Percentiles rank a stretch among this genome's conserved stretches.
phyloP scores from a whole-genome alignment of 352 stramenopile species.

The Aphanomyces invadans region DNA sequence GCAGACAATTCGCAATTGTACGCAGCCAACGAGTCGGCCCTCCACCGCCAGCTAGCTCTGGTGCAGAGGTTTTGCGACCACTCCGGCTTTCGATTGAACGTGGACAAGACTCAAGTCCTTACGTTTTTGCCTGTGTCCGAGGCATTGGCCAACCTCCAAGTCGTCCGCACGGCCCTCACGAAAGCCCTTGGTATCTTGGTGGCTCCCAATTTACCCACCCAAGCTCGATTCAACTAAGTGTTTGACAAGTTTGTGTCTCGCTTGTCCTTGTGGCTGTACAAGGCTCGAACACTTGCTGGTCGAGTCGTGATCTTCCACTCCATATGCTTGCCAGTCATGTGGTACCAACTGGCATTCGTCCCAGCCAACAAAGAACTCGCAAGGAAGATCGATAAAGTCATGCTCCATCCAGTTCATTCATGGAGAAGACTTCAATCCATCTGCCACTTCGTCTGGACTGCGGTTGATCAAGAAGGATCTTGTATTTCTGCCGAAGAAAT shows the following conservation, averaged over 20 bases:
- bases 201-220: background rate
- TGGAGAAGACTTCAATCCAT: slow-evolving; percentile 10
- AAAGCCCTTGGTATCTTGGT: slow-evolving; percentile 18
- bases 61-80: slow-evolving; percentile 3
- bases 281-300: background rate
- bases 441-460: background rate
- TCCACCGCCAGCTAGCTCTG: slow-evolving; percentile 4
- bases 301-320: slow-evolving; percentile 8
- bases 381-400: background rate
- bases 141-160: background rate
- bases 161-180: background rate
- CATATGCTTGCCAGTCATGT: slow-evolving; percentile 9
- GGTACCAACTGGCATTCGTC: slow-evolving; percentile 12
- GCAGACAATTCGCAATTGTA: slow-evolving; percentile 13
- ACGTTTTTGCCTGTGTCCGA: background rate
- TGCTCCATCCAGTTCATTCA: slow-evolving; percentile 12
- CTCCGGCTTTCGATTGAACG: slow-evolving; percentile 11
- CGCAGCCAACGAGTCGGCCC: background rate
- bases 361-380: background rate
- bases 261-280: background rate
- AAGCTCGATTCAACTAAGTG: background rate
- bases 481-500: background rate
- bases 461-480: background rate
- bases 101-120: slow-evolving; percentile 5
- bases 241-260: slow-evolving; percentile 5